Evolutionary conservation across 2,329 filamentous ascomycete genomes (phyloP).

Genomic region (Xylariaceae sp.): DNA sequence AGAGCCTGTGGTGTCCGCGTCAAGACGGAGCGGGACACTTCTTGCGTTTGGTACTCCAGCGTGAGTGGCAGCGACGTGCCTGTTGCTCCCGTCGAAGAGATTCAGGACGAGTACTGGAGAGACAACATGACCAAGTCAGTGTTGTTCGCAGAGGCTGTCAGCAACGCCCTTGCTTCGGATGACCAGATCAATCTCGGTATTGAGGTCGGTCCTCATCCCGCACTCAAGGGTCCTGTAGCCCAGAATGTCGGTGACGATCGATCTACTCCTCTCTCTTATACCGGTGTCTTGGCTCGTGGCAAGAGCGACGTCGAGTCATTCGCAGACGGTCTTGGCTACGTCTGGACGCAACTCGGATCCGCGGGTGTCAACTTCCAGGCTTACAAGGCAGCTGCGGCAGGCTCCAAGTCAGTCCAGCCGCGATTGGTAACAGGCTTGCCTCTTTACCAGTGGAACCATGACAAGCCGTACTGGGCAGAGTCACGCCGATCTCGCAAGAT

Average conservation of each 20-base stretch:
- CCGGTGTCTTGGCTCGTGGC: conserved; percentile 31
- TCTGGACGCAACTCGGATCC: conserved; percentile 13
- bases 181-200: conserved; percentile 36
- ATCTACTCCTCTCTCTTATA: conserved; percentile 28
- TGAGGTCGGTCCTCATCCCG: conserved; percentile 46
- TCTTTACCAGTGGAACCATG: conserved; percentile 20
- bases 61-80: conserved; percentile 12
- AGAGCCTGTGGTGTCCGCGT: conserved; percentile 6
- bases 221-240: conserved; percentile 39
- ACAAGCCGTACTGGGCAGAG: conserved; percentile 11
- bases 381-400: neutral
- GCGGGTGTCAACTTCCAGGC: conserved; percentile 8
- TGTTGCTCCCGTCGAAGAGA: neutral
- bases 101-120: conserved; percentile 39
- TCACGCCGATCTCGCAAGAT: conserved; percentile 10
- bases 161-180: conserved; percentile 20
- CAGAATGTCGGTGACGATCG: conserved; percentile 33
- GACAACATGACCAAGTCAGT: conserved; percentile 46
- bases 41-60: conserved; percentile 23
- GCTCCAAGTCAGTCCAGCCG: neutral
- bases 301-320: conserved; percentile 24
- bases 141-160: conserved; percentile 42
- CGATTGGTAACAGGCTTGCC: conserved; percentile 13
- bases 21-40: neutral
- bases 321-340: conserved; percentile 15